Evolutionary conservation across 176 grass and related monocot genomes (phyloP), one percentile per base, ranked within the genome.

Genomic region (Rhynchospora tenuis): DNA sequence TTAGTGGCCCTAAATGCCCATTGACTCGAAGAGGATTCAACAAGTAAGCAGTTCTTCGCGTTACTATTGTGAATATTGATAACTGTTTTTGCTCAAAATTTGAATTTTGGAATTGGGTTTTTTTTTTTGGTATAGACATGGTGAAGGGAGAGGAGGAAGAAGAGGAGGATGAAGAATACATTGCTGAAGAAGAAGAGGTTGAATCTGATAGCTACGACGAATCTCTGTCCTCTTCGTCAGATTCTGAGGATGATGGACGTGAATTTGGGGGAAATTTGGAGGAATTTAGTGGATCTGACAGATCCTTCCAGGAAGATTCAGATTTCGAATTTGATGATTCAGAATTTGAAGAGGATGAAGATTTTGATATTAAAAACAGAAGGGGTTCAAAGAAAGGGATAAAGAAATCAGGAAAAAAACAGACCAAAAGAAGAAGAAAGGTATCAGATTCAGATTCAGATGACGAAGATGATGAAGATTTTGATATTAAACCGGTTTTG

Each of bases 291-390:
- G 80, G 44, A 82, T 88, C 87, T 84, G 74, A 88, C 27, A 27
- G 74, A 71, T 59, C 64, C 26, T 83, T 74, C 45, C 76, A 78
- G 0, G 55, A 80, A 29, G 90, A 86, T 1, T 89, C 91, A 12
- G 84, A 82, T 17, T 91, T 91, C n/a, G 91, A 97, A 26, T 73
- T 88, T 5, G 68, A 81, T 79, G 93, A 95, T 24, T 80, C 84
- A 33, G 90, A 95, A 77, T 95, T 95, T 16, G 80, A 82, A 66
- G 89, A 89, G 0, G 91, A 87, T 1, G 90, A 90, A n/a, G n/a
- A n/a, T n/a, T n/a, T n/a, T n/a, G n/a, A n/a, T n/a, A n/a, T n/a
- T n/a, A n/a, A n/a, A n/a, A n/a, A n/a, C n/a, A n/a, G n/a, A n/a
- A n/a, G n/a, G n/a, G 51, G 22, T 28, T 82, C 44, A 13, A 82